These are phyloP conservation scores for Oryza australiensis DNA, from an alignment of 176 grass and related monocot genomes.

Conservation along the genomic window DNA sequence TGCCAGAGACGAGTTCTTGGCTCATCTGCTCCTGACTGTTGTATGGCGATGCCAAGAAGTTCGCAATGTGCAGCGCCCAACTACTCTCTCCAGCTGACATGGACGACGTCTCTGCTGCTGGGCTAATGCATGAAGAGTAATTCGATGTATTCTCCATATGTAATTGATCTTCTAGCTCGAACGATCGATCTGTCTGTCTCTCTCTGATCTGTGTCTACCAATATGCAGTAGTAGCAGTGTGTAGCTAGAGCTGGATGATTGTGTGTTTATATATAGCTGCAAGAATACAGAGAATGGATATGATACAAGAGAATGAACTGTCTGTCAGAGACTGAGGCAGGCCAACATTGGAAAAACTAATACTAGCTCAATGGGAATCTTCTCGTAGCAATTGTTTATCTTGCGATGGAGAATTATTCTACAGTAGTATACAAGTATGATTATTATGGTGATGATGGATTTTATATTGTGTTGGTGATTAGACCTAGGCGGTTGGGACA, in stretches of 20 bases:
- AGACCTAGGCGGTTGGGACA: constrained; percentile 17
- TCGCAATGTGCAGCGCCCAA: constrained; percentile 52
- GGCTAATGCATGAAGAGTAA: constrained; percentile 43
- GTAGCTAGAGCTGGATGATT: neutral
- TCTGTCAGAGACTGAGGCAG: constrained; percentile 33
- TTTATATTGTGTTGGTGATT: constrained; percentile 8
- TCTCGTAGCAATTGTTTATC: constrained; percentile 25
- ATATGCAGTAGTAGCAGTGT: neutral
- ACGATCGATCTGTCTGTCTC: neutral
- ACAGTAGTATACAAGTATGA: neutral
- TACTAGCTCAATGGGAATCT: constrained; percentile 30
- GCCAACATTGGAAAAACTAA: neutral
- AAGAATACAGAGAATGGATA: neutral
- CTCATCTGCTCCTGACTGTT: constrained; percentile 14
- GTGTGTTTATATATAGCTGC: neutral
- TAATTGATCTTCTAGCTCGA: neutral
- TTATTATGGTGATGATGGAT: neutral
- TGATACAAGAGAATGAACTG: constrained; percentile 37
- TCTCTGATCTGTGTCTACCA: neutral
- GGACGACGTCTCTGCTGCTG: neutral
- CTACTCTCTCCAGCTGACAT: constrained; percentile 50
- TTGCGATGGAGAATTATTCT: constrained; percentile 8
- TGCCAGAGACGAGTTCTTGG: neutral
- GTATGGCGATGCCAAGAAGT: constrained; percentile 32
- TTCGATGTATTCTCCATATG: constrained; percentile 41